Base-by-base conservation (phyloP, 495 filamentous ascomycete genomes). In the Penicillium bovifimosum region DNA sequence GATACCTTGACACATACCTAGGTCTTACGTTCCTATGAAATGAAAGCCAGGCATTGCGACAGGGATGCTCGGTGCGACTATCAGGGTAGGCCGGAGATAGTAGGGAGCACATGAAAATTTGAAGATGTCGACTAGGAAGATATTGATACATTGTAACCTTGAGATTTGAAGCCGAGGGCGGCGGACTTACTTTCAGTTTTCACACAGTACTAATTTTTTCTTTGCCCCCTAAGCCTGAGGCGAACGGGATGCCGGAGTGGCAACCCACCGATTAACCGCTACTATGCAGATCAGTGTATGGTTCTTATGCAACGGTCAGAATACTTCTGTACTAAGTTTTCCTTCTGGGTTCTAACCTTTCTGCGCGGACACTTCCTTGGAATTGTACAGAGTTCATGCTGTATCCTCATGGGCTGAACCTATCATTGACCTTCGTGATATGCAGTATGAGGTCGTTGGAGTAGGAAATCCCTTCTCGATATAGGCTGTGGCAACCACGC, bases 401-500 rank as follows among this genome's bases (percentile, higher is more conserved):
- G 20, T 24, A 4, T 24, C 4, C 4, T 24, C 20, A 24, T 24
- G 20, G 20, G 20, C 4, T 24, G 20, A 24, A 24, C 20, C 2
- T 24, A 24, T 24, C 20, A 24, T 24, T 24, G 20, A 24, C 20
- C 4, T 4, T 27, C 41, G 28, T 31, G 28, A 51, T 47, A 53
- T 39, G 40, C 20, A 14, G 32, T 9, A 10, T 5, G 10, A 42
- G 24, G 26, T 38, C 44, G 13, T 42, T 42, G 28, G 31, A 24
- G 6, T 38, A 31, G 49, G 42, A 26, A 47, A 52, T 47, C 34
- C 43, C 14, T 54, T 41, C 41, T 56, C 29, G 10, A 47, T 43
- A 20, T 24, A 53, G 39, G 27, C 28, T 42, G 50, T 50, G 50
- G 47, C 47, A 32, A 63, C 18, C 42, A 54, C 49, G 53, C 42